Evolutionary conservation across 805 yeast species (phyloP), one percentile per base, ranked within the genome.

Genomic region (Nakazawaea holstii): DNA sequence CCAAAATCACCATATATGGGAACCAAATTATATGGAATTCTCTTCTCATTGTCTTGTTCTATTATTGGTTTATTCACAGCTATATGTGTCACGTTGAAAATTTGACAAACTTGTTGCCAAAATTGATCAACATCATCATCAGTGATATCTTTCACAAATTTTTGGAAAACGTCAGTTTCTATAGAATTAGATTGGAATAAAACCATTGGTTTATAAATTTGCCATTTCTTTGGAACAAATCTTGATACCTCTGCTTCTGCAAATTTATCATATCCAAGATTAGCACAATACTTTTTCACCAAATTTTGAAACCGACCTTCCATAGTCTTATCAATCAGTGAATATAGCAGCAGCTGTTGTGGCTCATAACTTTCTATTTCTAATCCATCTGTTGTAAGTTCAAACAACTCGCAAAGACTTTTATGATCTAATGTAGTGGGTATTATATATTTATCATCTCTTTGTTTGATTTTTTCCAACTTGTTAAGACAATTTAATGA

Each of bases 1-100:
- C 87, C 89, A 62, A 85, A 84, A 44, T 80, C 77, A 0, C 95
- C 95, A 55, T 70, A 69, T 2, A 89, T 42, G 0, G 87, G 83
- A 0, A 65, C 52, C 4, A 89, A 63, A 42, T 79, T 73, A 49
- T 76, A 67, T 0, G 96, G 96, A 30, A 83, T 61, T 36, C 96
- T 66, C 40, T 57, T 59, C n/a, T 52, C 52, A 46, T 59, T 60
- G 2, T 52, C 55, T 2, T 51, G 54, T 15, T 55, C 59, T 2
- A 61, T 52, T 8, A 88, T 87, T 0, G 95, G 94, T 50, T 72
- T 76, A 54, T 88, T 87, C 5, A 80, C 62, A 0, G 95, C 95
- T 4, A 86, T 61, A 54, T 86, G 91, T 0, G 89, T 77, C 36
- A 3, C 49, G 39, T 10, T 30, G 45, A 33, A 45, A 55, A 17